A percentile compares a stretch with the other conserved stretches of the same genome.
Evolutionary conservation across 805 yeast species (phyloP).

Genomic region (Candida fluviatilis): DNA sequence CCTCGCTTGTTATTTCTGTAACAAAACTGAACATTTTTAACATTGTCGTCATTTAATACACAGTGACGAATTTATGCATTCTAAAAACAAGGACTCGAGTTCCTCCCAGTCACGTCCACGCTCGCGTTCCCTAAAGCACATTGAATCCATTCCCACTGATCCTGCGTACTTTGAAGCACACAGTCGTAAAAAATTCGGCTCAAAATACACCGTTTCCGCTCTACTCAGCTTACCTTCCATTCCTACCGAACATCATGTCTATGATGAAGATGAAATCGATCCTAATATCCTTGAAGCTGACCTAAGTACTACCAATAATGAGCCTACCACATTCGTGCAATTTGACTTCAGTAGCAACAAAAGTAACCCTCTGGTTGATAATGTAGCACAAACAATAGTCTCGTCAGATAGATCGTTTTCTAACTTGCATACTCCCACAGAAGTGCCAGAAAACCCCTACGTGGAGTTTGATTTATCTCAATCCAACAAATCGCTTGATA

Average conservation of each 20-base stretch:
- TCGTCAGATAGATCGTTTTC: not conserved
- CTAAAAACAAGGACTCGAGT: not conserved
- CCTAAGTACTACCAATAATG: constrained; percentile 1
- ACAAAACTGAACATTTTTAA: not conserved
- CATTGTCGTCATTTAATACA: not conserved
- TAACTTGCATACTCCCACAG: not conserved
- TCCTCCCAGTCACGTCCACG: not conserved
- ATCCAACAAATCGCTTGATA: not conserved
- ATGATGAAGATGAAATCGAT: constrained; percentile 7
- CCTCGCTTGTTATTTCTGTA: too few relatives aligned
- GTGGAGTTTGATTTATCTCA: constrained; percentile 28
- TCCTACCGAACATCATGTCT: not conserved
- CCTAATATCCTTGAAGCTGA: not conserved
- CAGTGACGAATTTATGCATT: not conserved
- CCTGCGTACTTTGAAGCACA: not conserved
- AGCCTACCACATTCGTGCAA: constrained; percentile 11
- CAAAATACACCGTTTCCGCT: constrained; percentile 9
- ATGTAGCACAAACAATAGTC: constrained; percentile 1
- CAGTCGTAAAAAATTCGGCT: constrained; percentile 1
- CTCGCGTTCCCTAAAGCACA: not conserved
- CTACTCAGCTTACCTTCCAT: constrained; percentile 12
- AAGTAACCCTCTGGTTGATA: not conserved
- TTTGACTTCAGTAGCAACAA: constrained; percentile 10
- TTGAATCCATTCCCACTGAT: not conserved
- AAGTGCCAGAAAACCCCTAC: constrained; percentile 13